Conservation (phyloP, 2,329 filamentous ascomycete genomes). For the Paradendryphiella salina region DNA sequence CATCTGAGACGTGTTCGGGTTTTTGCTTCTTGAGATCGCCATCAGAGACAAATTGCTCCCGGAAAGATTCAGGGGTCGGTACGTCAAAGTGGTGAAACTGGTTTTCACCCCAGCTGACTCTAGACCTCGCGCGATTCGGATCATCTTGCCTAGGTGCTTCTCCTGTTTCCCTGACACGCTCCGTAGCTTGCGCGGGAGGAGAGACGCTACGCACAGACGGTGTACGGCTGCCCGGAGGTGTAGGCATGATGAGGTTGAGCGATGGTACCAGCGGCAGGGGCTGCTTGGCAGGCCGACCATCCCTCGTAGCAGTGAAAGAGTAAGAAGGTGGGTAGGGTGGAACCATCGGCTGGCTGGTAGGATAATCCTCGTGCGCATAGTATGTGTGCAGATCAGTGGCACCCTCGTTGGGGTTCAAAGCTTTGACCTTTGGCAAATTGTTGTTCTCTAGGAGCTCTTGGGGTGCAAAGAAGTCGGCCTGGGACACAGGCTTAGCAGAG, state of each 20-base stretch:
- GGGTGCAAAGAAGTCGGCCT: conserved; percentile 55
- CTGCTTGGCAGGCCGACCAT: conserved; percentile 40
- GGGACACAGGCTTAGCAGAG: conserved; percentile 43
- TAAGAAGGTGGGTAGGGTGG: conserved; percentile 47
- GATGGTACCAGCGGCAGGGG: conserved; percentile 54
- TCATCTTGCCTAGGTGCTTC: conserved; percentile 33
- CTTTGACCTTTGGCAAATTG: conserved; percentile 41
- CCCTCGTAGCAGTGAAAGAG: conserved; percentile 47
- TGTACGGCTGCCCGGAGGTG: conserved; percentile 58
- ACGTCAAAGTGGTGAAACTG: conserved; percentile 54
- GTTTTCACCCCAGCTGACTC: conserved; percentile 55
- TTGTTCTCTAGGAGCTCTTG: conserved; percentile 49
- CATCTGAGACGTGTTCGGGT: conserved; percentile 36
- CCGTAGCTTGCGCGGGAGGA: conserved; percentile 40
- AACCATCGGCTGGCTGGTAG: conserved; percentile 27
- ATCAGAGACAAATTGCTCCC: conserved; percentile 45
- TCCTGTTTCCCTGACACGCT: conserved; percentile 29
- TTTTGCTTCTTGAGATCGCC: conserved; percentile 31
- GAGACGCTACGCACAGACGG: conserved; percentile 45
- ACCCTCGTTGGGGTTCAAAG: conserved; percentile 50
- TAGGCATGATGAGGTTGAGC: conserved; percentile 62
- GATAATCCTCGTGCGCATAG: conserved; percentile 47
- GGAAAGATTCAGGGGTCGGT: conserved; percentile 50
- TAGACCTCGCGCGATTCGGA: conserved; percentile 31
- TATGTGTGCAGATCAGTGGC: conserved; percentile 50